Conservation (phyloP, 2,329 filamentous ascomycete species). For the Aureobasidium pullulans region DNA sequence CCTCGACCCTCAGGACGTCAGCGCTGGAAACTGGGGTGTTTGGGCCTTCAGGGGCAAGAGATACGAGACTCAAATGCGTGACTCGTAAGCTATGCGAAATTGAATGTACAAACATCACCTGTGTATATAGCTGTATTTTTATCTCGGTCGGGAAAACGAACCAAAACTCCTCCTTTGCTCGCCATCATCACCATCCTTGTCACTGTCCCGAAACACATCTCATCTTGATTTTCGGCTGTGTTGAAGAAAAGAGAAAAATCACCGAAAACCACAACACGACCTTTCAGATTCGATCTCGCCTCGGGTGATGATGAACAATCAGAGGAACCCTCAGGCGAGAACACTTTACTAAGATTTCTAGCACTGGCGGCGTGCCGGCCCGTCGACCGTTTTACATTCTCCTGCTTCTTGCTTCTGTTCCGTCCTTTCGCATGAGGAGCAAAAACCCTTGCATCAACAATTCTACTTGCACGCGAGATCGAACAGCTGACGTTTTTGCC, state of each 20-base stretch:
- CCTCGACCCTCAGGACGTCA: constrained; percentile 85
- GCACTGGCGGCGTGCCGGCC: constrained; percentile 1
- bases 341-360: background rate
- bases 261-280: background rate
- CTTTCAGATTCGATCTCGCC: background rate
- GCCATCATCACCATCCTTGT: background rate
- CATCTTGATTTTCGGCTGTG: background rate
- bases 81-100: background rate
- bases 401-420: constrained; percentile 1
- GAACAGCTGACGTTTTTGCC: background rate
- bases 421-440: background rate
- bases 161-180: background rate
- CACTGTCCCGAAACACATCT: background rate
- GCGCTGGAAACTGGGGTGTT: constrained; percentile 91
- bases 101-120: background rate
- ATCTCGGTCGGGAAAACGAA: background rate
- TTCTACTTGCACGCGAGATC: background rate
- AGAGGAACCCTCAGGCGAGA: background rate
- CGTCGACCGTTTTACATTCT: constrained; percentile 2
- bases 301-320: background rate
- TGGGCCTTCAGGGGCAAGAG: constrained; percentile 98
- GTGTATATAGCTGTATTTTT: constrained; percentile 6
- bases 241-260: background rate
- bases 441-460: background rate
- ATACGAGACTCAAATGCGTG: constrained; percentile 53